Base-by-base conservation (phyloP, 306 rosid species). In the Arachis hypogaea region DNA sequence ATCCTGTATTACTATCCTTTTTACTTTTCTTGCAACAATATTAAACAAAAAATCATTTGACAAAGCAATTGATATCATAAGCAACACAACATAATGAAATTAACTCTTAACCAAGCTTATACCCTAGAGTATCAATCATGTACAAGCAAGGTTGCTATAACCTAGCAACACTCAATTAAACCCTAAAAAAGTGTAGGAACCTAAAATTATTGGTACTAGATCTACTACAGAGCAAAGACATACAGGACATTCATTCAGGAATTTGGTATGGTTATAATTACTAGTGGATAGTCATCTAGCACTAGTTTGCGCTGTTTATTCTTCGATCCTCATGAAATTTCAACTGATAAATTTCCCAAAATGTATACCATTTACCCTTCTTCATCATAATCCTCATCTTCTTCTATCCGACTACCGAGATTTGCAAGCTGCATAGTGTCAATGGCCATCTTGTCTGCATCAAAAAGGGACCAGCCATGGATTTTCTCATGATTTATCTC, bases 381-480 rank as follows among this genome's bases (percentile, higher is more conserved):
- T 69, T 89, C 98, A 11, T 94, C 97, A 28, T 94, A 91, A 71
- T 94, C 98, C 30, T 91, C 98, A 14, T 89, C 98, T 84, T 93
- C 96, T 0, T 94, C 97, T 69, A 86, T 33, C 56, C 85, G 76
- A 69, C 77, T 73, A 62, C 90, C 80, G 40, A 94, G 89, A 46
- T 83, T 88, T 38, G 94, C 96, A 36, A 91, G 91, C 82, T 89
- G 94, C 71, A 85, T 68, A 7, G 97, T 89, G 69, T 91, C 98
- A 41, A 94, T 89, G 68, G 91, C 87, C 98, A 94, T 94, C 82
- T 86, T 90, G 86, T 91, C 96, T 60, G 78, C 89, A 9, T 86
- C 96, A 14, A 90, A 75, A 45, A 91, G 88, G 65, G 94, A 86
- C 98, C 98, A 94, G 33, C 95, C 98, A 0, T 88, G 90, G 69